Percentiles rank a stretch among this genome's conserved stretches.
phyloP scores from a whole-genome alignment of 2,329 filamentous ascomycete genomes.

The Stagonosporopsis rhizophila region DNA sequence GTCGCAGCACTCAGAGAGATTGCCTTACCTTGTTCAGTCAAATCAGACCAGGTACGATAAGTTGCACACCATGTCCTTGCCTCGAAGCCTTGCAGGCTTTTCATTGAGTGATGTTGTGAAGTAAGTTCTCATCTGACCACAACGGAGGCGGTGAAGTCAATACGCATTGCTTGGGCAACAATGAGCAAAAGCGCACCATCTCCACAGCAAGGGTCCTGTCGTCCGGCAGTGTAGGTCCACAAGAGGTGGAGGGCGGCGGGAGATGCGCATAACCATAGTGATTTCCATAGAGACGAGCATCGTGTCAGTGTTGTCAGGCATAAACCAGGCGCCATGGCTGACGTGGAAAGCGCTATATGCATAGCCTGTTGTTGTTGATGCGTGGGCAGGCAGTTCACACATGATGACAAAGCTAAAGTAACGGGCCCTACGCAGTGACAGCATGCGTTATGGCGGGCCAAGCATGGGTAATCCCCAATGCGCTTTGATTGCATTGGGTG shows the following conservation, averaged over 20 bases:
- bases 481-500: conserved; percentile 12
- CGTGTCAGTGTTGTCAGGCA: conserved; percentile 17
- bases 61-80: neutral
- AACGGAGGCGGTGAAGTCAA: conserved; percentile 10
- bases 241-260: conserved; percentile 5
- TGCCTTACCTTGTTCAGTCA: neutral
- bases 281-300: conserved; percentile 11
- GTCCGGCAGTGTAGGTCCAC: conserved; percentile 1
- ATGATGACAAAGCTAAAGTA: conserved; percentile 5
- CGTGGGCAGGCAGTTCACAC: conserved; percentile 20
- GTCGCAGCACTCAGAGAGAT: neutral
- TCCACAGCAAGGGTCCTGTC: neutral
- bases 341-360: conserved; percentile 10
- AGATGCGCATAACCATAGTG: conserved; percentile 21
- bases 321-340: conserved; percentile 8
- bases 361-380: conserved; percentile 4
- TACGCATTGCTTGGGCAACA: conserved; percentile 2
- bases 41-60: neutral
- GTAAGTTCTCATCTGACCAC: neutral
- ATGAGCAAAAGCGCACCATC: neutral
- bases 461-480: conserved; percentile 26
- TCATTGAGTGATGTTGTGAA: neutral
- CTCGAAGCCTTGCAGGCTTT: neutral
- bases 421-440: conserved; percentile 9
- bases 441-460: conserved; percentile 5